Base-by-base conservation (phyloP, 192 early-diverging fungal species). In the Backusella westeae region DNA sequence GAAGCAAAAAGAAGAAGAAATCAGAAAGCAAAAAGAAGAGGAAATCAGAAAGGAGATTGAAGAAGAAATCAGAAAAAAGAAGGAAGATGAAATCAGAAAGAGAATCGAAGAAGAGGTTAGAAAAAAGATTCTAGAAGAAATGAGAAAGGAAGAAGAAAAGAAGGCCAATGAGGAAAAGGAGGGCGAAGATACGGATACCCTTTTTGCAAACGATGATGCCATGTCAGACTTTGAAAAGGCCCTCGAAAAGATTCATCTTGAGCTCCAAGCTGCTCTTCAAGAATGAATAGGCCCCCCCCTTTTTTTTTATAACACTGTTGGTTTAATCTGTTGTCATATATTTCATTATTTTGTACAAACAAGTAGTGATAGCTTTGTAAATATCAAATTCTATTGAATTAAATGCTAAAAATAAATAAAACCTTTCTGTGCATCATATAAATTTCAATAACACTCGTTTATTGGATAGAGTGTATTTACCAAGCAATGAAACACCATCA, bases 171-270 rank as follows among this genome's bases (percentile, higher is more conserved):
- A 44, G 42, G 5, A n/a, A 49, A 49, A 49, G 6, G 19, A 49
- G 46, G 19, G n/a, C 1, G 46, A 19, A 49, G 17, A n/a, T 17
- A 17, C 46, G 15, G 6, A 19, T 49, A 49, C 46, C 0, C 46
- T 49, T n/a, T 49, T 19, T n/a, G 0, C 19, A n/a, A n/a, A 49
- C 17, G 53, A 56, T 23, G 12, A 63, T 63, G 12, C 56, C 9
- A 63, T 63, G 56, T 63, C 56, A 63, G 56, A 63, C 3, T 63
- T 63, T n/a, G 56, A 63, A 63, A 63, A 63, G 10, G 56, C 56
- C 2, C 26, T 63, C 6, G 56, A 63, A 63, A 63, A 63, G 56
- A 63, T 63, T 26, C 56, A 63, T 63, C 21, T 63, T 6, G 23
- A 63, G 26, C 29, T 63, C 23, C 56, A 63, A 26, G 56, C 56